Conservation (phyloP, 257 asterid species). For the Solanum chiquidenum region DNA sequence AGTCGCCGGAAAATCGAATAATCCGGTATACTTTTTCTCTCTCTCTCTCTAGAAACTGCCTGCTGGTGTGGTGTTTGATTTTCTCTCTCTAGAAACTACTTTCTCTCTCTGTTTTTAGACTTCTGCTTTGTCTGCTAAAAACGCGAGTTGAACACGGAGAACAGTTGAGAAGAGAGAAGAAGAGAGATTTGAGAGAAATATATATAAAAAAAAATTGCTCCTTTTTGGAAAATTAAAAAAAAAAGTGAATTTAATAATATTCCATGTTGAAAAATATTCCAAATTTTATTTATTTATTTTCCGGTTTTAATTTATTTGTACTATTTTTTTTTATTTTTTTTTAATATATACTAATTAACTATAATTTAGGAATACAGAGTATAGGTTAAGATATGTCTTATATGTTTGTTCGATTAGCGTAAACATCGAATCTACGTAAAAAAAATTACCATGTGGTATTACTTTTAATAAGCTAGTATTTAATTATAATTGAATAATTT, state of each 20-base stretch:
- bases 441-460: not conserved
- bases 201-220: not conserved
- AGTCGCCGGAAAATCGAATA: not conserved
- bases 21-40: not conserved
- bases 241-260: not conserved
- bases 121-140: conserved; percentile 22
- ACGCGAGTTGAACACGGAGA: conserved; percentile 95
- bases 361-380: too few species aligned
- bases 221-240: not conserved
- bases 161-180: conserved; percentile 38
- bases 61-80: not conserved
- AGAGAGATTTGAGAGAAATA: not conserved
- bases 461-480: not conserved
- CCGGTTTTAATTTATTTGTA: too few species aligned
- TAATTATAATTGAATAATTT: not conserved
- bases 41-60: conserved; percentile 12
- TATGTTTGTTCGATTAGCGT: not conserved
- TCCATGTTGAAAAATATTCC: not conserved
- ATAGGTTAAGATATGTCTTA: too few species aligned
- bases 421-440: not conserved
- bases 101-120: not conserved
- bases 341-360: too few species aligned
- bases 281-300: not conserved
- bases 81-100: not conserved
- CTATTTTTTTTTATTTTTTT: too few species aligned